Percentiles rank a stretch among this genome's conserved stretches.
Conservation (phyloP, 2,329 filamentous ascomycete genomes). For the Cryphonectria naterciae region DNA sequence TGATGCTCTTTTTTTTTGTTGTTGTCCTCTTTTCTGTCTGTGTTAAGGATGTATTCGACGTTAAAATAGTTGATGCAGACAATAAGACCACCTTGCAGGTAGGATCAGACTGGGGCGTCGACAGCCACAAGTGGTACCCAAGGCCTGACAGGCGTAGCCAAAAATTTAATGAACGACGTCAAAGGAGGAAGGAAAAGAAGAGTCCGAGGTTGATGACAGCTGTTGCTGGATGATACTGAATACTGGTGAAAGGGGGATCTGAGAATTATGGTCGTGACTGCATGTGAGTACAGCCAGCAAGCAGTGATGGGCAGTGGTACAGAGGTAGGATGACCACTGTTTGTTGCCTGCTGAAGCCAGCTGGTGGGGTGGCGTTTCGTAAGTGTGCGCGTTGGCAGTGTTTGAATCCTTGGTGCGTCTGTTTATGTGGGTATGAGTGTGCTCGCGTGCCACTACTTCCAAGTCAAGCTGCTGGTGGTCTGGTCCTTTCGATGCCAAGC, state of each 20-base stretch:
- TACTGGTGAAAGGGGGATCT: background rate
- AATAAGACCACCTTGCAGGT: background rate
- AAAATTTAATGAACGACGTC: slow-evolving; percentile 3
- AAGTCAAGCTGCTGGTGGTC: background rate
- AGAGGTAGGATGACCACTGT: background rate
- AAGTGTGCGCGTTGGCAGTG: background rate
- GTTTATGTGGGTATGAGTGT: background rate
- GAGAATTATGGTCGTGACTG: background rate
- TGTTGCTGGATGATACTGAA: slow-evolving; percentile 5
- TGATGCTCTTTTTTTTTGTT: background rate
- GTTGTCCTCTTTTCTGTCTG: background rate
- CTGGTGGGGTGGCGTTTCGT: background rate
- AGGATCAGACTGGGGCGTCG: background rate
- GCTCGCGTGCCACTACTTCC: background rate
- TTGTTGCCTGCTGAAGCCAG: background rate
- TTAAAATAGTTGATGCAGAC: background rate
- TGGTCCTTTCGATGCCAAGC: background rate
- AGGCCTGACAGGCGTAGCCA: background rate
- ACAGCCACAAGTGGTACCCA: background rate
- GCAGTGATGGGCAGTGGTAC: background rate
- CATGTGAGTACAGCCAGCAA: background rate
- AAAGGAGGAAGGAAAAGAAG: background rate
- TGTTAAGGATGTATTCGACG: background rate
- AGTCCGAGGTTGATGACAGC: slow-evolving; percentile 1
- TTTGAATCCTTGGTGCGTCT: background rate